These are phyloP conservation scores for Hyphopichia khmerensis DNA, from an alignment of 1,139 yeast genomes.

Conservation along the genomic window DNA sequence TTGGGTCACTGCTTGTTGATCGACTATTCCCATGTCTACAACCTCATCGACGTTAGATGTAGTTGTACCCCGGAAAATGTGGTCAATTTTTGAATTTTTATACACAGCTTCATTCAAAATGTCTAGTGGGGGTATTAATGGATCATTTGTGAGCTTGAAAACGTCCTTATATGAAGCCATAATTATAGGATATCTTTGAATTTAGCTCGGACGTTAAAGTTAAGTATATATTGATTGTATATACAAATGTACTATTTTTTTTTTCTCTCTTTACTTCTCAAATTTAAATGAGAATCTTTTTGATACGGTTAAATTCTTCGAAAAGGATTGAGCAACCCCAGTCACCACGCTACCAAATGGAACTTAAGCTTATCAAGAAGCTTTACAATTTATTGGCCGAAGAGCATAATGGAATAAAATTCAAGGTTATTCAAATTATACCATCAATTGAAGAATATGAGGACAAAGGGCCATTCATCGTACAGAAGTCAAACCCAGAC, in stretches of 20 bases:
- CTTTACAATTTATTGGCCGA: constrained; percentile 6
- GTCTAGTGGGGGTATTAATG: constrained; percentile 28
- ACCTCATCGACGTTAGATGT: neutral
- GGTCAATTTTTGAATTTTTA: constrained; percentile 26
- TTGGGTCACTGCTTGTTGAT: too few relatives aligned
- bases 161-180: constrained; percentile 6
- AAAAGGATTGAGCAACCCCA: too few relatives aligned
- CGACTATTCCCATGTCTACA: neutral
- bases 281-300: too few relatives aligned
- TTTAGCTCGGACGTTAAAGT: too few relatives aligned
- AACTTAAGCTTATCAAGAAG: neutral
- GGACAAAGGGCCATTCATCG: constrained; percentile 7
- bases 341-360: too few relatives aligned
- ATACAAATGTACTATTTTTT: too few relatives aligned
- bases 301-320: too few relatives aligned
- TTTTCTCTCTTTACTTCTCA: too few relatives aligned
- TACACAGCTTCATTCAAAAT: constrained; percentile 33
- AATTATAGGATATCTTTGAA: neutral
- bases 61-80: constrained; percentile 9
- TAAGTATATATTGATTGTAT: too few relatives aligned
- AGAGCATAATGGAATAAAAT: constrained; percentile 4
- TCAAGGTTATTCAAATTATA: constrained; percentile 23
- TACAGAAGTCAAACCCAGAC: constrained; percentile 13
- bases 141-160: constrained; percentile 11
- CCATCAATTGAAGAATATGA: constrained; percentile 11